phyloP scores from a whole-genome alignment of 2,329 filamentous ascomycete genomes.

The Capronia epimyces region DNA sequence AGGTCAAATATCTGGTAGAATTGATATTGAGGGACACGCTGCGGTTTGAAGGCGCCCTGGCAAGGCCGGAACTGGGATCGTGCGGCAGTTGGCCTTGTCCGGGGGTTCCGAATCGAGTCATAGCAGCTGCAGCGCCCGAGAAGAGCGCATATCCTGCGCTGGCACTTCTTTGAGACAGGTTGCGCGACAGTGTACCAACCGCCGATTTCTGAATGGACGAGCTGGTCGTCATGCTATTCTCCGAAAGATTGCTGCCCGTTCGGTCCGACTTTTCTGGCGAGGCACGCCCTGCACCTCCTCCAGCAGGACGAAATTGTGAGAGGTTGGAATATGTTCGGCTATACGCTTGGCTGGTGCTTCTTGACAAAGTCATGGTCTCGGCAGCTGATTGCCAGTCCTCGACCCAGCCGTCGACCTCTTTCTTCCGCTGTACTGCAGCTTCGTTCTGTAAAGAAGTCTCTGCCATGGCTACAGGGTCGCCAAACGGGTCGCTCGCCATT shows the following conservation, averaged over 20 bases:
- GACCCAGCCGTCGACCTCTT: constrained; percentile 29
- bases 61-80: constrained; percentile 4
- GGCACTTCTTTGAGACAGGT: constrained; percentile 25
- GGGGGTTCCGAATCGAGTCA: constrained; percentile 18
- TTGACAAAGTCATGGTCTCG: constrained; percentile 27
- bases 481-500: constrained; percentile 25
- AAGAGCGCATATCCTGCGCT: constrained; percentile 28
- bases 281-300: constrained; percentile 17
- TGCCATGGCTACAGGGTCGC: constrained; percentile 16
- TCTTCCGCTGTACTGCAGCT: constrained; percentile 24
- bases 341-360: constrained; percentile 26
- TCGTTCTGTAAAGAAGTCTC: constrained; percentile 8
- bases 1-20: background rate
- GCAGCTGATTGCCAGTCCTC: constrained; percentile 30
- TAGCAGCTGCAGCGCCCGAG: constrained; percentile 27
- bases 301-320: constrained; percentile 22
- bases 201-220: constrained; percentile 26
- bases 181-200: constrained; percentile 36
- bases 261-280: constrained; percentile 46
- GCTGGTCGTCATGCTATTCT: constrained; percentile 38
- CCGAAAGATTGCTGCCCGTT: constrained; percentile 54
- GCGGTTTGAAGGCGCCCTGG: constrained; percentile 25
- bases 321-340: constrained; percentile 28
- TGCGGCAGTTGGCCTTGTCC: constrained; percentile 3
- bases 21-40: constrained; percentile 25